phyloP scores from a whole-genome alignment of 176 grass and related monocot species.

The Avena atlantica region DNA sequence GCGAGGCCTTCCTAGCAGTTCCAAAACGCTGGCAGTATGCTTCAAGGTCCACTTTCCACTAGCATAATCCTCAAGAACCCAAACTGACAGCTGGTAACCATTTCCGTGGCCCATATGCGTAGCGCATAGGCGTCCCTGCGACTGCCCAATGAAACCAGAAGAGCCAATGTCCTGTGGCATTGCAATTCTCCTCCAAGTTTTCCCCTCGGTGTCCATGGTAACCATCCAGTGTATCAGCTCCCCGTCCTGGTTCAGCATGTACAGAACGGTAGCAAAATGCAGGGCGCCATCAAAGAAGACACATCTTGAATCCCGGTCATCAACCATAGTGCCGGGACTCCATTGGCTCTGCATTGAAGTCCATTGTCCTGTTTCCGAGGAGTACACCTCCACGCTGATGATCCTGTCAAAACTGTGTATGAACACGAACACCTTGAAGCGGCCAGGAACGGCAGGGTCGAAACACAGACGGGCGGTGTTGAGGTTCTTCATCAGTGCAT shows the following conservation, averaged over 20 bases:
- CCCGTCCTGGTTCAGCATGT: background rate
- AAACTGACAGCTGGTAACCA: background rate
- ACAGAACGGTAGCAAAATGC: no score
- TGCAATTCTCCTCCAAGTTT: background rate
- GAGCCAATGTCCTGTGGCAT: background rate
- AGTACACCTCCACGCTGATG: background rate
- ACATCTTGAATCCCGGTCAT: no score
- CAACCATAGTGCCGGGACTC: no score
- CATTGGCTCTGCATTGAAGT: background rate
- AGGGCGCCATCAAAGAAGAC: no score
- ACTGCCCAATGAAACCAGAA: background rate
- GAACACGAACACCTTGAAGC: no score
- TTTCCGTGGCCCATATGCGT: background rate
- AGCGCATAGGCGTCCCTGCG: background rate
- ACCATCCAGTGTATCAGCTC: background rate
- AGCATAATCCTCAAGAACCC: slow-evolving; percentile 14
- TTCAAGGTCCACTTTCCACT: background rate
- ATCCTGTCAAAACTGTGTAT: no score
- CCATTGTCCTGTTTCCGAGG: background rate
- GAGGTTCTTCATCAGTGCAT: no score
- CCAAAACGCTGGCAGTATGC: background rate
- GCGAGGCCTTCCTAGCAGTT: background rate
- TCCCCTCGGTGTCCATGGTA: background rate
- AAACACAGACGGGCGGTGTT: no score
- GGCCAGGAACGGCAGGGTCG: no score